Evolutionary conservation across 1,284 basidiomycete genomes (phyloP), one percentile per base, ranked within the genome.

Genomic region (Volvariella surrecta): DNA sequence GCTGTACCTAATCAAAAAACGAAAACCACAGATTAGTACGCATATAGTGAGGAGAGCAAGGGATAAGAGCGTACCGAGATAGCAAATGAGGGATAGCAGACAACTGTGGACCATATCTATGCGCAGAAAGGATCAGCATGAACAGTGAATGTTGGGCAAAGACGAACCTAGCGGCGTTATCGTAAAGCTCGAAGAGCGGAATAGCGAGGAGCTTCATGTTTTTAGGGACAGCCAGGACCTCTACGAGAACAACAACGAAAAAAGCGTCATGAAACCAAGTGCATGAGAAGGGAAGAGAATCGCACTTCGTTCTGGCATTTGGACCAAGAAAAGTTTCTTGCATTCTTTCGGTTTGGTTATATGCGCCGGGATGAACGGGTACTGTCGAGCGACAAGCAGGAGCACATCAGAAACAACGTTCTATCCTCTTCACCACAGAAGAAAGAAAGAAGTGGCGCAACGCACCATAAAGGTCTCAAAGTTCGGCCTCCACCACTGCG

Each of bases 201-300:
- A 96, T 93, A 1, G 90, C 91, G 24, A 97, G 81, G 1, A 98
- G 76, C 63, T 98, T 98, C 94, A 98, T 97, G 65, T 99, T 99
- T 66, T 91, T 91, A 0, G 95, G 95, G 1, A 98, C 92, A 1
- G 92, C 91, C 10, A 99, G 79, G 8, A 94, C 86, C 63, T 96
- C 94, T 98, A 63, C 32, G 47, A 21, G 20, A 39, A 39, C n/a
- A n/a, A n/a, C 13, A 32, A 34, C 18, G 39, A 8, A 24, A 21
- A 31, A 47, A 39, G 35, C 30, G 1, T 40, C 32, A 24, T 18
- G 24, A 21, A 31, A 15, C 11, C 30, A 37, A 20, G 17, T 34
- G 13, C 30, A 44, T 21, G 40, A 37, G 24, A 10, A 34, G 46
- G 28, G 28, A 21, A 76, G n/a, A n/a, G n/a, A n/a, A n/a, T n/a